A percentile compares a stretch with the other conserved stretches of the same genome.
These are phyloP conservation scores for Funneliformis caledonium DNA, from an alignment of 371 early-diverging fungal species.

Conservation along the genomic window DNA sequence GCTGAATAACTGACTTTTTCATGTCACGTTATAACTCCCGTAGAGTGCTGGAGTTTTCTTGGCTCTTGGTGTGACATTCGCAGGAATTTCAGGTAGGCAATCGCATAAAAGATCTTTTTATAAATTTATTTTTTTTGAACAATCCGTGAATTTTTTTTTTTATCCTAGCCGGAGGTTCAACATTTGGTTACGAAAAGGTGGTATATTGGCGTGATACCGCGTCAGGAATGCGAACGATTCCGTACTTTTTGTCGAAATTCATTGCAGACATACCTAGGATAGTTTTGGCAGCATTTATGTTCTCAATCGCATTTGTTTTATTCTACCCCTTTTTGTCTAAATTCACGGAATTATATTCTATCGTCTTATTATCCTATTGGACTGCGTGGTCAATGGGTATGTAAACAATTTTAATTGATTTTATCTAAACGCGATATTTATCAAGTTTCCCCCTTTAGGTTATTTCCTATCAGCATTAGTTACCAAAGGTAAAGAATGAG, in stretches of 20 bases:
- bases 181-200: conserved; percentile 58
- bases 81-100: conserved; percentile 45
- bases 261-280: conserved; percentile 59
- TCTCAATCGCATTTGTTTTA: conserved; percentile 53
- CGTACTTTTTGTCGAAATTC: conserved; percentile 58
- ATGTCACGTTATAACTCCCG: conserved; percentile 13
- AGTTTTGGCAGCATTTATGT: conserved; percentile 56
- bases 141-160: background rate
- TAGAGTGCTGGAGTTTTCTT: conserved; percentile 41
- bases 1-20: too few relatives aligned
- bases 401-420: conserved; percentile 44
- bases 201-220: conserved; percentile 62
- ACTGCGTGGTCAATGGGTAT: conserved; percentile 51
- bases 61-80: conserved; percentile 50
- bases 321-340: conserved; percentile 45
- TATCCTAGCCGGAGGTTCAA: conserved; percentile 45
- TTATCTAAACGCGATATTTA: conserved; percentile 42
- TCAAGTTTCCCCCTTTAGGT: conserved; percentile 42
- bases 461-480: conserved; percentile 54
- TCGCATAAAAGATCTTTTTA: background rate
- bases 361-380: conserved; percentile 43
- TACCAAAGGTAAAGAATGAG: conserved; percentile 43
- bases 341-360: conserved; percentile 37
- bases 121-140: background rate
- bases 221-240: conserved; percentile 53